A percentile compares a stretch with the other conserved stretches of the same genome.
phyloP scores from a whole-genome alignment of 805 yeast genomes.

The Isabelozyma heimii region DNA sequence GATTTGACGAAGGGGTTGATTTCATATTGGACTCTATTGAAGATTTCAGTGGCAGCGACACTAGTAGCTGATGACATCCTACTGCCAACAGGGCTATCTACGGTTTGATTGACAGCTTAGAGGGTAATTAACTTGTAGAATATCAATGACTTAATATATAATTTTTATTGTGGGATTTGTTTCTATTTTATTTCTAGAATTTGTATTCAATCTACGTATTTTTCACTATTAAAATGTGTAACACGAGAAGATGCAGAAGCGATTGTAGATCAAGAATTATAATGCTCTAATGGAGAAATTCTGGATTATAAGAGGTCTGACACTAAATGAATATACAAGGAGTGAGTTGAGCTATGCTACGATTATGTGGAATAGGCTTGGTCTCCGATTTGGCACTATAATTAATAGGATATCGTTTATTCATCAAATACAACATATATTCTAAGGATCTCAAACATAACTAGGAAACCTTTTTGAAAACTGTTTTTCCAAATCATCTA shows the following conservation, averaged over 20 bases:
- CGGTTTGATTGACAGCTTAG: too few relatives aligned
- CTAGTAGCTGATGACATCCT: slow-evolving; percentile 9
- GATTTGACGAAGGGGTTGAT: slow-evolving; percentile 83
- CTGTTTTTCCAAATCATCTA: slow-evolving; percentile 57
- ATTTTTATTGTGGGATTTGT: neutral
- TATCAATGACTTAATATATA: neutral
- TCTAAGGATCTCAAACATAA: slow-evolving; percentile 35
- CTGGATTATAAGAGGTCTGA: too few relatives aligned
- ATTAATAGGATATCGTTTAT: neutral
- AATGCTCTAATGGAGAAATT: too few relatives aligned
- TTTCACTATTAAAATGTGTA: too few relatives aligned
- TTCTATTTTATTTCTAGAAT: slow-evolving; percentile 2
- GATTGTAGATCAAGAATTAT: too few relatives aligned
- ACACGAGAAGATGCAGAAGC: too few relatives aligned
- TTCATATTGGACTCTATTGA: slow-evolving; percentile 78
- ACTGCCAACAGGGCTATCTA: neutral
- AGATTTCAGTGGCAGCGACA: slow-evolving; percentile 32
- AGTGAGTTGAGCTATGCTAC: neutral
- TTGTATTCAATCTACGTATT: neutral
- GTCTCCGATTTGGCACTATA: neutral
- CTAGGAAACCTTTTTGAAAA: slow-evolving; percentile 63
- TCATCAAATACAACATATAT: neutral
- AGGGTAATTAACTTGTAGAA: neutral
- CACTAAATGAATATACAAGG: too few relatives aligned
- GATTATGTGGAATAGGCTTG: neutral